phyloP scores from a whole-genome alignment of 495 filamentous ascomycete species.

The Amorphotheca resinae region DNA sequence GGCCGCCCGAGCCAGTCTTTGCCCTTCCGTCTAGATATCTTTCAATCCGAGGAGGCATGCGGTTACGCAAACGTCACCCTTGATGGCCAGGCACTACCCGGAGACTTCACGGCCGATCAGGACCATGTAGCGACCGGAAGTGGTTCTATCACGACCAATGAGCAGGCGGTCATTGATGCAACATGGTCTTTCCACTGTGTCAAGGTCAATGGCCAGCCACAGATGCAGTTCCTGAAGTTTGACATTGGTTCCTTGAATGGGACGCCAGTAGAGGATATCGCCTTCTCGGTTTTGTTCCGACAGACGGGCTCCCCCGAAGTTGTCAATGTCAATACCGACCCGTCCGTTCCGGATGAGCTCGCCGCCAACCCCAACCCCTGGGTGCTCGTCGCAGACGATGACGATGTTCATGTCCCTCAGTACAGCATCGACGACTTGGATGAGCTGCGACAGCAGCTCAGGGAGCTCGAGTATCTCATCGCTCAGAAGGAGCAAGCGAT shows the following conservation, averaged over 20 bases:
- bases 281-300: conserved; percentile 34
- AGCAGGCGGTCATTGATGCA: conserved; percentile 3
- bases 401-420: conserved; percentile 2
- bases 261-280: conserved; percentile 23
- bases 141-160: conserved; percentile 8
- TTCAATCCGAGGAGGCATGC: conserved; percentile 21
- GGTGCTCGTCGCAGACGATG: conserved; percentile 1
- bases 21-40: conserved; percentile 21
- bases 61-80: conserved; percentile 26
- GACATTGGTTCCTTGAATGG: conserved; percentile 28
- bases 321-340: conserved; percentile 24
- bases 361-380: conserved; percentile 10
- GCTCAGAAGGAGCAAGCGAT: conserved; percentile 11
- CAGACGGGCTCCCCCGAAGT: conserved; percentile 30
- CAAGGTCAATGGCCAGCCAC: conserved; percentile 27
- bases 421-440: conserved; percentile 15
- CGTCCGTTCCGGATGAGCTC: conserved; percentile 10
- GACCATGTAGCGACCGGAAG: conserved; percentile 7
- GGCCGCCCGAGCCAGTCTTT: conserved; percentile 7
- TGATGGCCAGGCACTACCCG: conserved; percentile 25
- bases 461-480: conserved; percentile 15
- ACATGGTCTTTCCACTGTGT: conserved; percentile 19
- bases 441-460: conserved; percentile 9
- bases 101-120: conserved; percentile 23
- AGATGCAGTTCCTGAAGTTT: conserved; percentile 35